phyloP scores from a whole-genome alignment of 129 eudicot genomes.

The Smallanthus sonchifolius region DNA sequence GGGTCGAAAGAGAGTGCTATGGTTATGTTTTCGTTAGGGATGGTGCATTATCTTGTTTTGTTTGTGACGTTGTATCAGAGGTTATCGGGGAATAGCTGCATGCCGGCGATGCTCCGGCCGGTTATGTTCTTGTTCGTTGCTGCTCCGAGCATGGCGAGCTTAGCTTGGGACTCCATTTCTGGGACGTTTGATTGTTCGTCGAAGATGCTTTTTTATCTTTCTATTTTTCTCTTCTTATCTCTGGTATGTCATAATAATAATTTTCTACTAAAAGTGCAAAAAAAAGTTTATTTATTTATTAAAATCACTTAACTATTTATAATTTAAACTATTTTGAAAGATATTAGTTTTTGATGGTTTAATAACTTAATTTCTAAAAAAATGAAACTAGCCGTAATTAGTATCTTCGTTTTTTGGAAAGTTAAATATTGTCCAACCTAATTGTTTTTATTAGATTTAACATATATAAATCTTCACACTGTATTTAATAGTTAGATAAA shows the following conservation, averaged over 20 bases:
- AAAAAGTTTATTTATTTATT: too few relatives aligned
- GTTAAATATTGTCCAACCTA: too few relatives aligned
- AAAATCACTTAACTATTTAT: too few relatives aligned
- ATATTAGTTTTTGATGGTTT: too few relatives aligned
- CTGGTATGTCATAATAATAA: slow-evolving; percentile 33
- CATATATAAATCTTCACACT: too few relatives aligned
- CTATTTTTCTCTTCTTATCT: slow-evolving; percentile 52
- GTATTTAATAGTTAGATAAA: too few relatives aligned
- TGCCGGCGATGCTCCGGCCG: slow-evolving; percentile 50
- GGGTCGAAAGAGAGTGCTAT: slow-evolving; percentile 56
- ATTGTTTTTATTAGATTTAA: too few relatives aligned
- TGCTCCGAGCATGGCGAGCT: slow-evolving; percentile 66
- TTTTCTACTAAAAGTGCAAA: too few relatives aligned
- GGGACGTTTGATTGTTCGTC: slow-evolving; percentile 51
- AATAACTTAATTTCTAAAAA: too few relatives aligned
- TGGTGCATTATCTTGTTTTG: slow-evolving; percentile 50
- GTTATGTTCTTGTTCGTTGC: slow-evolving; percentile 60
- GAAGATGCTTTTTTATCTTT: slow-evolving; percentile 65
- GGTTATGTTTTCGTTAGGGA: slow-evolving; percentile 46
- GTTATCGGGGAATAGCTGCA: slow-evolving; percentile 31
- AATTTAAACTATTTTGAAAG: too few relatives aligned
- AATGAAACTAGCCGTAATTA: too few relatives aligned
- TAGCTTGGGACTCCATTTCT: slow-evolving; percentile 56
- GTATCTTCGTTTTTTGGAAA: too few relatives aligned
- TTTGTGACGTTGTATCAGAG: slow-evolving; percentile 64